phyloP scores from a whole-genome alignment of 495 filamentous ascomycete species.

The Achaetomiella virescens region DNA sequence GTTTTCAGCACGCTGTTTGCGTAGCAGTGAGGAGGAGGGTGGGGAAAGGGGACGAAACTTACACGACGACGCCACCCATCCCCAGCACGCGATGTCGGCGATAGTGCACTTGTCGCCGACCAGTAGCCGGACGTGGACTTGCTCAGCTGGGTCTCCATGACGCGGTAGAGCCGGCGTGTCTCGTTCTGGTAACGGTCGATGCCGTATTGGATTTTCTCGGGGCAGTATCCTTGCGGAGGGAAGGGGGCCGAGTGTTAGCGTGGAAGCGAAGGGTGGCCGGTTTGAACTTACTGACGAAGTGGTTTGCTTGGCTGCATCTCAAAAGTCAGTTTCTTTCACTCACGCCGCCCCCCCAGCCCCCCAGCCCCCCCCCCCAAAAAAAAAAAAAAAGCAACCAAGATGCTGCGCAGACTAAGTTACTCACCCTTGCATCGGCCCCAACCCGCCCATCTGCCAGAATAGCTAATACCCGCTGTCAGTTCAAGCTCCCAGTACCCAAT shows the following conservation, averaged over 20 bases:
- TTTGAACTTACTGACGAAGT: conserved; percentile 68
- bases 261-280: neutral
- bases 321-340: conserved; percentile 9
- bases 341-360: neutral
- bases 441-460: conserved; percentile 57
- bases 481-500: too few species aligned
- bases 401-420: too few species aligned
- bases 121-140: conserved; percentile 59
- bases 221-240: conserved; percentile 55
- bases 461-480: conserved; percentile 23
- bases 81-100: conserved; percentile 77
- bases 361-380: too few species aligned
- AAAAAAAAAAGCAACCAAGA: too few species aligned
- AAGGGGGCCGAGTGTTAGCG: too few species aligned
- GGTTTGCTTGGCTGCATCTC: conserved; percentile 59
- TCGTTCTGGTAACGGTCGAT: conserved; percentile 79
- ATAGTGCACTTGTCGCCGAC: conserved; percentile 77
- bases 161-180: conserved; percentile 70
- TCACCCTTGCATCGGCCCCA: conserved; percentile 83
- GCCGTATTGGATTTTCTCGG: conserved; percentile 81
- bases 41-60: conserved; percentile 12
- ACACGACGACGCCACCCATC: conserved; percentile 56
- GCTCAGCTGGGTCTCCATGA: conserved; percentile 67
- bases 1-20: too few species aligned
- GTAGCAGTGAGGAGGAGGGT: too few species aligned